phyloP scores from a whole-genome alignment of 352 stramenopile genomes.

The Peronospora tabacina region DNA sequence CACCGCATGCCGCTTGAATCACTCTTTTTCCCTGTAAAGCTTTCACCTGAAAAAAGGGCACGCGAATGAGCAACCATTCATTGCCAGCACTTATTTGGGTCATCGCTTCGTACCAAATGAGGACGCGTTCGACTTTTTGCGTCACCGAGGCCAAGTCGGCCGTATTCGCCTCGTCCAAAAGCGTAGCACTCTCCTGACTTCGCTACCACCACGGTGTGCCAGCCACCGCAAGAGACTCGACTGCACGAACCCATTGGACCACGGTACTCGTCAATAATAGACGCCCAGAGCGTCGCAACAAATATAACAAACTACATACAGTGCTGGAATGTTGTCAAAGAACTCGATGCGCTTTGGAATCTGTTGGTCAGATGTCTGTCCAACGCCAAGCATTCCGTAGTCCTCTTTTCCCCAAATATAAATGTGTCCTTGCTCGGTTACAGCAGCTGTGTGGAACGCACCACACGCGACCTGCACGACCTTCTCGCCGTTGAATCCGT shows the following conservation, averaged over 20 bases:
- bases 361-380: slow-evolving; percentile 66
- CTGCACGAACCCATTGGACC: slow-evolving; percentile 18
- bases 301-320: slow-evolving; percentile 34
- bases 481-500: slow-evolving; percentile 64
- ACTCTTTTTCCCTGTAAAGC: slow-evolving; percentile 51
- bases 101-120: slow-evolving; percentile 35
- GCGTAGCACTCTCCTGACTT: slow-evolving; percentile 67
- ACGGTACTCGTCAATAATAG: slow-evolving; percentile 4
- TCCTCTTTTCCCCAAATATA: slow-evolving; percentile 86
- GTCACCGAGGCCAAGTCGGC: slow-evolving; percentile 80
- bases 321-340: slow-evolving; percentile 58
- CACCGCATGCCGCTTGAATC: slow-evolving; percentile 69
- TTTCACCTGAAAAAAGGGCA: slow-evolving; percentile 34
- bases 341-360: slow-evolving; percentile 46
- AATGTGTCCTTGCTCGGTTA: slow-evolving; percentile 56
- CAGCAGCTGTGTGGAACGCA: slow-evolving; percentile 73
- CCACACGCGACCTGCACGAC: slow-evolving; percentile 74
- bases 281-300: not conserved
- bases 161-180: slow-evolving; percentile 75
- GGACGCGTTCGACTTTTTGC: slow-evolving; percentile 58
- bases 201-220: slow-evolving; percentile 74
- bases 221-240: slow-evolving; percentile 72
- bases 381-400: slow-evolving; percentile 80
- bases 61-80: slow-evolving; percentile 6
- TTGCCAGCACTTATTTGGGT: not conserved